phyloP scores from a whole-genome alignment of 139 green algal species.

The Chlamydomonas asymmetrica region DNA sequence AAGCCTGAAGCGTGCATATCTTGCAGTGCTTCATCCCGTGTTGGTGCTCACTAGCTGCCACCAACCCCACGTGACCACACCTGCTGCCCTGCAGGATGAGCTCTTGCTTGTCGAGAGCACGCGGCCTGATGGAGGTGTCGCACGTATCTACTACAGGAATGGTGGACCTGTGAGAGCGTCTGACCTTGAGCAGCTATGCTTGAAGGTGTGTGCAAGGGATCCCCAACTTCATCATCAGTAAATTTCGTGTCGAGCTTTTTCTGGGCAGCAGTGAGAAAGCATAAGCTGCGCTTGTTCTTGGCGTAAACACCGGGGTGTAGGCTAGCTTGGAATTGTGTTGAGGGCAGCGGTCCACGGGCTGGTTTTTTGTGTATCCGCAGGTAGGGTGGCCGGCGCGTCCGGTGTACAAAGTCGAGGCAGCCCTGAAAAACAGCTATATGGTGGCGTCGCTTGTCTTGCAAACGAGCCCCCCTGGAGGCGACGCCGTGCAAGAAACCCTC shows the following conservation, averaged over 20 bases:
- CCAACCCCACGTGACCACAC: no score
- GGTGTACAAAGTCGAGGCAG: conserved; percentile 79
- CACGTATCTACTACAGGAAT: conserved; percentile 81
- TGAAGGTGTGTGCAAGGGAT: conserved; percentile 59
- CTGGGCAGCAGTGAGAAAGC: no score
- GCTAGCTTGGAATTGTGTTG: background rate
- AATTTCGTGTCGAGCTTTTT: background rate
- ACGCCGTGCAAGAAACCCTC: conserved; percentile 34
- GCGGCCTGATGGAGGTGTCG: conserved; percentile 53
- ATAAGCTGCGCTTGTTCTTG: background rate
- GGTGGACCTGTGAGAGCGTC: conserved; percentile 71
- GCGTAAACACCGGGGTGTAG: background rate
- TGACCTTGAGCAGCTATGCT: conserved; percentile 82
- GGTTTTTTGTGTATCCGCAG: conserved; percentile 35
- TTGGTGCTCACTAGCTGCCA: background rate
- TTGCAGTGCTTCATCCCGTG: background rate
- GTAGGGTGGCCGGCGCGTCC: conserved; percentile 89
- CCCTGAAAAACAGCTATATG: conserved; percentile 90
- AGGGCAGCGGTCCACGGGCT: background rate
- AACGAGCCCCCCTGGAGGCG: conserved; percentile 8
- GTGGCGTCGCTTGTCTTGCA: conserved; percentile 70
- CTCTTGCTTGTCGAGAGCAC: conserved; percentile 51
- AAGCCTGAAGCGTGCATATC: background rate
- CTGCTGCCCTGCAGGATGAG: conserved; percentile 31
- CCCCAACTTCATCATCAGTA: background rate